These are phyloP conservation scores for Stemphylium beticola DNA, from an alignment of 2,329 filamentous ascomycete genomes.

Conservation along the genomic window DNA sequence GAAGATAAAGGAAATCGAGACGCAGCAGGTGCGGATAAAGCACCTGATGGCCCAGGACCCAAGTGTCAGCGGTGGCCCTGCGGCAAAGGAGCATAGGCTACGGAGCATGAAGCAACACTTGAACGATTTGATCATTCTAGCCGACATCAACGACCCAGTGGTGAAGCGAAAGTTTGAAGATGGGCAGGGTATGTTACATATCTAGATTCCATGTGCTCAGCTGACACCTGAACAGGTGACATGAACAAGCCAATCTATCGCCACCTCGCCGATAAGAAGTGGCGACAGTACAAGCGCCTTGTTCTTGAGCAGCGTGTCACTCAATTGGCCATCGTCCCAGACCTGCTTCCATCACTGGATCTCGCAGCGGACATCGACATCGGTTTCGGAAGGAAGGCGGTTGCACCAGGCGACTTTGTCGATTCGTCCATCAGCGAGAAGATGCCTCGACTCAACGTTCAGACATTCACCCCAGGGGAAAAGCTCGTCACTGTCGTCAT, in stretches of 20 bases:
- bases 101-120: conserved; percentile 73
- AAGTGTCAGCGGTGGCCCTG: conserved; percentile 66
- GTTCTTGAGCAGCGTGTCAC: conserved; percentile 83
- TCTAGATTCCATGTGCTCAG: not conserved
- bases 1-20: conserved; percentile 76
- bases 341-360: conserved; percentile 81
- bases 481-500: conserved; percentile 85
- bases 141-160: conserved; percentile 92
- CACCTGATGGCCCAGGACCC: conserved; percentile 66
- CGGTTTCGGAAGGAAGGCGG: conserved; percentile 73
- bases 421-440: conserved; percentile 75
- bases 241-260: conserved; percentile 98
- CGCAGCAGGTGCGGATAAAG: conserved; percentile 71
- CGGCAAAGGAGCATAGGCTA: conserved; percentile 70
- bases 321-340: conserved; percentile 86
- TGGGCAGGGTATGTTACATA: conserved; percentile 71
- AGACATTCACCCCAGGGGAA: conserved; percentile 81
- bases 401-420: conserved; percentile 80
- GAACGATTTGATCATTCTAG: conserved; percentile 82
- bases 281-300: conserved; percentile 80
- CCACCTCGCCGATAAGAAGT: conserved; percentile 83
- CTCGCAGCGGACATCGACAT: conserved; percentile 81
- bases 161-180: conserved; percentile 96
- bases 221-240: conserved; percentile 67
- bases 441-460: conserved; percentile 77